phyloP scores from a whole-genome alignment of 73 alveolate genomes.

The Diophrys sp. region DNA sequence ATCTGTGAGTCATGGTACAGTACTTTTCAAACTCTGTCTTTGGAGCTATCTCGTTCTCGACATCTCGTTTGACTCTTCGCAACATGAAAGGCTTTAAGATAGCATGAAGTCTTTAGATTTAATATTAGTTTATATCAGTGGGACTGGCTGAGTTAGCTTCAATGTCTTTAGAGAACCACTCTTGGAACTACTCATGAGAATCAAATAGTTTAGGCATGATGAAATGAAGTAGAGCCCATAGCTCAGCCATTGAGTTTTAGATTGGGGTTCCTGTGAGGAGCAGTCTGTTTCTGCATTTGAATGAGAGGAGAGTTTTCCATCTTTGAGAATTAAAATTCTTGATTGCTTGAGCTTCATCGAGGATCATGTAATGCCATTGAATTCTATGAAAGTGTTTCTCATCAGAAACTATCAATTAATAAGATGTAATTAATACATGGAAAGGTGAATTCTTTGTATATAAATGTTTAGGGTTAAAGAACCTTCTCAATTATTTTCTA shows the following conservation, averaged over 20 bases:
- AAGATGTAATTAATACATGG: conserved; percentile 92
- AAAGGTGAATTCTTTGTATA: conserved; percentile 82
- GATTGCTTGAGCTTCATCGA: conserved; percentile 98
- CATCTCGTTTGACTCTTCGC: conserved; percentile 94
- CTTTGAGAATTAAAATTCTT: conserved; percentile 91
- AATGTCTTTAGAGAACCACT: conserved; percentile 98
- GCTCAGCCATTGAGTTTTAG: conserved; percentile 98
- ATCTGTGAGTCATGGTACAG: conserved; percentile 95
- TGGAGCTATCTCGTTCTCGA: conserved; percentile 95
- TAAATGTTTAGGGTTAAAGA: conserved; percentile 84
- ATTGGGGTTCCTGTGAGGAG: conserved; percentile 98
- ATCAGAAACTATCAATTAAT: conserved; percentile 89
- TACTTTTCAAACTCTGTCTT: conserved; percentile 85
- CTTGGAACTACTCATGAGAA: conserved; percentile 95
- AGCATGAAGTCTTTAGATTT: conserved; percentile 92
- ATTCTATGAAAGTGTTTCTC: conserved; percentile 85
- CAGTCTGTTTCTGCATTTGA: conserved; percentile 94
- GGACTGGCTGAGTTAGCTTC: conserved; percentile 94
- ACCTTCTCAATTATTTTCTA: conserved; percentile 85
- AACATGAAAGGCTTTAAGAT: conserved; percentile 98
- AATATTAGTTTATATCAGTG: conserved; percentile 89
- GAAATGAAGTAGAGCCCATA: conserved; percentile 98
- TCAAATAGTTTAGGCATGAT: conserved; percentile 98
- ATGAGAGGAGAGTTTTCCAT: conserved; percentile 89
- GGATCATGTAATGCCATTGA: conserved; percentile 96